Percentiles rank a stretch among this genome's conserved stretches.
These are phyloP conservation scores for Triangularia verruculosa DNA, from an alignment of 2,329 filamentous ascomycete genomes.

Conservation along the genomic window DNA sequence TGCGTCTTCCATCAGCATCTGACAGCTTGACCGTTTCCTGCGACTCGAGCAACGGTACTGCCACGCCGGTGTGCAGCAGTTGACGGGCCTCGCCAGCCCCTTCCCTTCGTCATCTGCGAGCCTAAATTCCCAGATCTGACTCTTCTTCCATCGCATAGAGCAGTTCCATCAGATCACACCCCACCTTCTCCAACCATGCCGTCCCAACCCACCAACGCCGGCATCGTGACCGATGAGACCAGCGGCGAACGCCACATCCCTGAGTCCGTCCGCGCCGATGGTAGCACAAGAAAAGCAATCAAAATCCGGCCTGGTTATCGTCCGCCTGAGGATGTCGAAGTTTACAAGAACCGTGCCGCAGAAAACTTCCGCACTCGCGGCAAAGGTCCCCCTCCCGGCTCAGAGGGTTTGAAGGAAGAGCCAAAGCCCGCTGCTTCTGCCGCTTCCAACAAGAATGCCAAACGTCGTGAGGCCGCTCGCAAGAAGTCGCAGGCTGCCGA, in stretches of 20 bases:
- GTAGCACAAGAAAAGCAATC: conserved; percentile 89
- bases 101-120: background rate
- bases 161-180: background rate
- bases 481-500: conserved; percentile 51
- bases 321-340: conserved; percentile 90
- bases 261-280: conserved; percentile 80
- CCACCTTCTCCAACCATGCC: conserved; percentile 39
- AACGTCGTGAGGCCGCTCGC: conserved; percentile 55
- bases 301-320: conserved; percentile 90
- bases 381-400: conserved; percentile 70
- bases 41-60: background rate
- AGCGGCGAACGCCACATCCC: conserved; percentile 88
- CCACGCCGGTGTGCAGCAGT: background rate
- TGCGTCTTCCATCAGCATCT: background rate
- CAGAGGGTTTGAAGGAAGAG: conserved; percentile 55
- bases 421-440: conserved; percentile 40
- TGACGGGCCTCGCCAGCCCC: background rate
- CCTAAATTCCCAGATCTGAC: too few relatives aligned
- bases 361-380: conserved; percentile 78
- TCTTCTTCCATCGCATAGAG: background rate
- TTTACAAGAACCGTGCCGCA: conserved; percentile 91
- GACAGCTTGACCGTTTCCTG: background rate
- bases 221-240: conserved; percentile 71
- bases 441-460: conserved; percentile 80
- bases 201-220: conserved; percentile 56